Percentiles rank a stretch among this genome's conserved stretches.
These are phyloP conservation scores for Chimonanthus salicifolius DNA, from an alignment of 164 flowering plant species.

Conservation along the genomic window DNA sequence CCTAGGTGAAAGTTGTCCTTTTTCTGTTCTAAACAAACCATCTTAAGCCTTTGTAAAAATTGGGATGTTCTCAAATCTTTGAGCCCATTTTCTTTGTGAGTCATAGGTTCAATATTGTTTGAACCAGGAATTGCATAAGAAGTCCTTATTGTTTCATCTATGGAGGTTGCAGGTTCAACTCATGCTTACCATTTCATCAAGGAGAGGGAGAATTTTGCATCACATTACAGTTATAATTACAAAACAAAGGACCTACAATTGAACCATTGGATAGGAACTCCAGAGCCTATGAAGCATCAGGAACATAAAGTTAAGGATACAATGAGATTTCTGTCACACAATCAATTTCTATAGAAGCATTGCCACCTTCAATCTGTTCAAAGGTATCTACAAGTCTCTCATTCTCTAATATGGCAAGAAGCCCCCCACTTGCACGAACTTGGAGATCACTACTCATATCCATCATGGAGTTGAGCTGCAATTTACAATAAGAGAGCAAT, in stretches of 20 bases:
- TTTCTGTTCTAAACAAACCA: no score
- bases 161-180: no score
- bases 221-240: background rate
- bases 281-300: background rate
- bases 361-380: conserved; percentile 73
- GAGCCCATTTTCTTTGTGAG: no score
- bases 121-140: no score
- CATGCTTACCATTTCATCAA: no score
- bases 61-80: no score
- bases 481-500: conserved; percentile 7
- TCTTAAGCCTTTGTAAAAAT: no score
- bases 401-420: conserved; percentile 87
- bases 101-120: no score
- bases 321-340: conserved; percentile 70
- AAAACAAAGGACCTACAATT: background rate
- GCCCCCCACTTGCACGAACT: conserved; percentile 98
- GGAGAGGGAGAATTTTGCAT: background rate
- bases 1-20: no score
- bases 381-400: conserved; percentile 88
- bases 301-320: conserved; percentile 42
- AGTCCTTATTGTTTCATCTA: no score
- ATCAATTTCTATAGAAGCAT: conserved; percentile 69
- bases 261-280: background rate
- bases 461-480: conserved; percentile 91
- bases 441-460: conserved; percentile 84